phyloP scores from a whole-genome alignment of 2,329 filamentous ascomycete species.

The Talaromyces pinophilus region DNA sequence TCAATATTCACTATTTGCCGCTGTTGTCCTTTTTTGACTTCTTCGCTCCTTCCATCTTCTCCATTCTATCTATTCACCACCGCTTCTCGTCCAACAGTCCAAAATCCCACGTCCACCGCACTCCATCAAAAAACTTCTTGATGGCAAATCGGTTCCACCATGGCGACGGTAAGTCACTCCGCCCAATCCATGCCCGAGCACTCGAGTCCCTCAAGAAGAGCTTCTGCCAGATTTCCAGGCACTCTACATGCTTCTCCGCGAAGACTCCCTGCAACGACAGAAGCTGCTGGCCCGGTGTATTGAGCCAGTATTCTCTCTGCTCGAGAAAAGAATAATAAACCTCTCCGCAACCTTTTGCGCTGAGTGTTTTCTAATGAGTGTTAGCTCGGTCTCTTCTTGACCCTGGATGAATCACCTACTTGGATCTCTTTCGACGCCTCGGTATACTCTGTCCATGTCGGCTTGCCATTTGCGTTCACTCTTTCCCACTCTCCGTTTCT shows the following conservation, averaged over 20 bases:
- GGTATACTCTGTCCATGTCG: constrained; percentile 11
- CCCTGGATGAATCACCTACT: neutral
- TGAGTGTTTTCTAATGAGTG: neutral
- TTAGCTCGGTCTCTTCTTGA: neutral
- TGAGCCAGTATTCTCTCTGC: constrained; percentile 3
- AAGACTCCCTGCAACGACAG: neutral
- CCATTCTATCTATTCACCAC: no score
- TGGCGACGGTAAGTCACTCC: neutral
- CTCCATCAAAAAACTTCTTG: neutral
- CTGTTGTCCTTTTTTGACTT: no score
- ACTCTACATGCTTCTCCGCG: neutral
- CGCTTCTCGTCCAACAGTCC: neutral
- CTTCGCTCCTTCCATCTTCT: neutral
- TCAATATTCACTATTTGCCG: no score
- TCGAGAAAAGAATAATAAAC: neutral
- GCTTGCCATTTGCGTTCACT: constrained; percentile 7
- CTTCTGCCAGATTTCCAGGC: constrained; percentile 6
- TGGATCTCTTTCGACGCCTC: neutral
- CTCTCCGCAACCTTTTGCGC: neutral
- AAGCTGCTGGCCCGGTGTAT: constrained; percentile 1
- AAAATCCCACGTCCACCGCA: neutral
- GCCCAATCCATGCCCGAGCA: constrained; percentile 1
- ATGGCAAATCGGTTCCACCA: constrained; percentile 3
- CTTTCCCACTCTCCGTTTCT: neutral
- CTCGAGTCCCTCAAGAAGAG: constrained; percentile 9